Percentiles rank a stretch among this genome's conserved stretches.
phyloP scores from a whole-genome alignment of 495 filamentous ascomycete genomes.

The Astrothelium subdiscretum region DNA sequence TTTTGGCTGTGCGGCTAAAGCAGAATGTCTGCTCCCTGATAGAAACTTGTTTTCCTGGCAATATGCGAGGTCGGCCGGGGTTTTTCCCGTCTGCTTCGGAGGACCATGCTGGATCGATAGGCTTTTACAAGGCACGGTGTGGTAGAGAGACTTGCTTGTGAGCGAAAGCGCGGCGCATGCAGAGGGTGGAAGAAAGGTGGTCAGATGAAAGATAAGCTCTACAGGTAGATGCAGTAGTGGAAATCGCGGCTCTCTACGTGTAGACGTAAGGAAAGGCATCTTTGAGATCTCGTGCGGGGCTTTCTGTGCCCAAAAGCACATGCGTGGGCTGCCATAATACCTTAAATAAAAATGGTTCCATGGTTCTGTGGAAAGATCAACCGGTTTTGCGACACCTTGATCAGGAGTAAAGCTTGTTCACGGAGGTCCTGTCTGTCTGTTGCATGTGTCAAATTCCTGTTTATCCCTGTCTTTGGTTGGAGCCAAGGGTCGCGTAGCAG shows the following conservation, averaged over 20 bases:
- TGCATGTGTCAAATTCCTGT: neutral
- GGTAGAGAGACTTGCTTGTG: neutral
- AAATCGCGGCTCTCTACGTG: neutral
- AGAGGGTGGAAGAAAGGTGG: constrained; percentile 2
- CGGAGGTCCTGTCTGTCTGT: neutral
- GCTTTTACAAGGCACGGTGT: neutral
- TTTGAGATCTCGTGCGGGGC: neutral
- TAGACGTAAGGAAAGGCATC: neutral
- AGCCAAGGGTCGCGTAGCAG: neutral
- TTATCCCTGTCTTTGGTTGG: neutral
- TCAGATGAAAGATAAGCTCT: constrained; percentile 2
- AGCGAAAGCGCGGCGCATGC: constrained; percentile 2
- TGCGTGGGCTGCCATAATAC: too few species aligned
- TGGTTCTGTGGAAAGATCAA: neutral
- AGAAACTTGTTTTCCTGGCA: neutral
- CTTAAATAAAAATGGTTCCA: neutral
- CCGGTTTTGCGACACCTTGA: neutral
- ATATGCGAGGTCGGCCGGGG: neutral
- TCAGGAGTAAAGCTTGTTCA: neutral
- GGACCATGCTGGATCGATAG: neutral
- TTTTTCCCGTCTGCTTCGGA: neutral
- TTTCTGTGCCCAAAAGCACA: neutral
- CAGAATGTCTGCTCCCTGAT: neutral
- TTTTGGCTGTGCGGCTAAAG: constrained; percentile 1
- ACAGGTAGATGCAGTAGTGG: constrained; percentile 4